These are phyloP conservation scores for Psilocybe mexicana DNA, from an alignment of 1,284 basidiomycete genomes.

Conservation along the genomic window DNA sequence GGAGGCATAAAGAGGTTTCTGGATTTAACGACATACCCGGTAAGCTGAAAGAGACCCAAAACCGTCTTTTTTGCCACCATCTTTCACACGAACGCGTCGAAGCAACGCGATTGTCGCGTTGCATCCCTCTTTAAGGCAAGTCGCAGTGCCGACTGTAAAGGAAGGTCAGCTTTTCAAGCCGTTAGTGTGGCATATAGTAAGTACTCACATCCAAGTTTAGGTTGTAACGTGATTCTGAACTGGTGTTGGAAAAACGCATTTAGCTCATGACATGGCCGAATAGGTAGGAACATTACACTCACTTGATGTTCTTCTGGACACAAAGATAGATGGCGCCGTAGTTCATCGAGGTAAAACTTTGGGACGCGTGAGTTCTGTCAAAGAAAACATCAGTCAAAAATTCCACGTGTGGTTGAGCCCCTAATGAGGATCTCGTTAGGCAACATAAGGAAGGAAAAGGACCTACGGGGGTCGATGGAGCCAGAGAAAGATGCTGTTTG, in stretches of 20 bases:
- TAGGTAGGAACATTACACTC: constrained; percentile 19
- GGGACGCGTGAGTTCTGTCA: constrained; percentile 31
- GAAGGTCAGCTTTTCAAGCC: constrained; percentile 9
- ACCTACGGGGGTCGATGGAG: constrained; percentile 22
- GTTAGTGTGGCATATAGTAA: constrained; percentile 1
- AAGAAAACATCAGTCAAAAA: constrained; percentile 7
- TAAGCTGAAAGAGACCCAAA: constrained; percentile 46
- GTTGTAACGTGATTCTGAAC: constrained; percentile 40
- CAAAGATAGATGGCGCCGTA: constrained; percentile 34
- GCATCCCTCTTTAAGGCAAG: constrained; percentile 48
- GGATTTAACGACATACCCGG: constrained; percentile 35
- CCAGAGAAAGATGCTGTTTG: constrained; percentile 26
- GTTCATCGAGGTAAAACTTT: constrained; percentile 37
- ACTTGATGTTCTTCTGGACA: constrained; percentile 42
- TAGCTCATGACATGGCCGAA: constrained; percentile 5
- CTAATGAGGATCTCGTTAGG: constrained; percentile 2
- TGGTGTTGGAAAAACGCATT: constrained; percentile 18
- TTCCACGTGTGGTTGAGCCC: constrained; percentile 9
- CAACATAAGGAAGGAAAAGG: background rate
- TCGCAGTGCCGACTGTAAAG: constrained; percentile 39
- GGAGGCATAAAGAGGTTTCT: background rate
- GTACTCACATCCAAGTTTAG: constrained; percentile 43
- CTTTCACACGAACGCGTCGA: constrained; percentile 27
- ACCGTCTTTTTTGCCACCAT: constrained; percentile 44
- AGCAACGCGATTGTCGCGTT: constrained; percentile 33